Conservation (phyloP, 257 asterid genomes). For the Parsonsia alboflavescens region DNA sequence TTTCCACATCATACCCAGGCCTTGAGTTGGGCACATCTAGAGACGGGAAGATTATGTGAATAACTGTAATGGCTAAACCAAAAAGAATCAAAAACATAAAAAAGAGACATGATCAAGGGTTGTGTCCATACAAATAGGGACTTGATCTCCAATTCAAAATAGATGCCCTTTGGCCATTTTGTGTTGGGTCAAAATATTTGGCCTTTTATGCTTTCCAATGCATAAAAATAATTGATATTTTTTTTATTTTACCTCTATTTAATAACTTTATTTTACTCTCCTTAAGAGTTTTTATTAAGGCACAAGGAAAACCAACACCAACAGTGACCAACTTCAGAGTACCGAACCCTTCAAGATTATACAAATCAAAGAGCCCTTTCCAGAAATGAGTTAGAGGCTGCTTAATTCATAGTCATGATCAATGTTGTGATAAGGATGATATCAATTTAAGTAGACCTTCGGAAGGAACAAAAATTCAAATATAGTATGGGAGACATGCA, state of each 20-base stretch:
- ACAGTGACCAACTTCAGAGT: not conserved
- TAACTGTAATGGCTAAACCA: not conserved
- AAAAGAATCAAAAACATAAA: not conserved
- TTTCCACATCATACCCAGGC: not conserved
- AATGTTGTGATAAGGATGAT: not conserved
- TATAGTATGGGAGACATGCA: slow-evolving; percentile 6
- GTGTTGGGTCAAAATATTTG: not conserved
- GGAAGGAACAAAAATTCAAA: not conserved
- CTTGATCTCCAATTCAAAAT: not conserved
- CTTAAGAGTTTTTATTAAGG: no score
- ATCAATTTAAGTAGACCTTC: not conserved
- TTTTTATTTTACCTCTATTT: not conserved
- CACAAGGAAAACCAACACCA: not conserved
- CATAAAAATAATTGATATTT: not conserved
- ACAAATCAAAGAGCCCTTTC: not conserved
- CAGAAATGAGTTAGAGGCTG: not conserved
- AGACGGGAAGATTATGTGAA: not conserved
- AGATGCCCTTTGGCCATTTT: not conserved
- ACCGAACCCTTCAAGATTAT: not conserved
- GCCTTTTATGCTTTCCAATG: not conserved
- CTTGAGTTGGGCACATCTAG: not conserved
- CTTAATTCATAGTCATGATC: not conserved
- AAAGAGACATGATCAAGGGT: not conserved
- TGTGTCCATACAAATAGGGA: not conserved
- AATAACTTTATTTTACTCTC: no score